Evolutionary conservation across 441 rosid species (phyloP).

Genomic region (Monsonia emarginata): DNA sequence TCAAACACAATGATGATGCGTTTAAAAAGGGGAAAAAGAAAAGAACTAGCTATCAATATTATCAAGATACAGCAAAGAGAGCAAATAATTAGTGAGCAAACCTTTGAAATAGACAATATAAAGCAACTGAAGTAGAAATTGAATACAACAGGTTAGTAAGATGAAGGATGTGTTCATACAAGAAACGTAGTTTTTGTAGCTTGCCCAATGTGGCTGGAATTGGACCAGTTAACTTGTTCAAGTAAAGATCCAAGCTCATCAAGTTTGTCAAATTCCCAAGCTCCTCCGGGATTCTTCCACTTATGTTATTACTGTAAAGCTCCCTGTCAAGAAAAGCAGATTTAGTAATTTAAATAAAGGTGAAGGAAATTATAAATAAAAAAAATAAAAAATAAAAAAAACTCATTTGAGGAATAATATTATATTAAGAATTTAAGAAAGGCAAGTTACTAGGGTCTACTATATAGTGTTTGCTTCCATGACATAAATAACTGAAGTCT

Average conservation of each 20-base stretch:
- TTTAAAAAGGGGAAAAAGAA: too few species aligned
- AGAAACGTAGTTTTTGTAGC: slow-evolving; percentile 72
- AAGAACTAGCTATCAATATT: neutral
- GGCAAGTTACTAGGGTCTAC: neutral
- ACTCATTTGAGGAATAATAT: neutral
- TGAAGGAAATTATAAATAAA: too few species aligned
- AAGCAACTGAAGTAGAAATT: neutral
- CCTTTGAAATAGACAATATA: neutral
- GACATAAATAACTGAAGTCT: too few species aligned
- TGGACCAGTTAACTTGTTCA: slow-evolving; percentile 78
- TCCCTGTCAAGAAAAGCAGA: slow-evolving; percentile 39
- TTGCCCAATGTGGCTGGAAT: slow-evolving; percentile 75
- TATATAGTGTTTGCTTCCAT: neutral
- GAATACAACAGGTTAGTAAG: neutral
- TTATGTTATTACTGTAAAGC: slow-evolving; percentile 81
- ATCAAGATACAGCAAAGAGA: neutral
- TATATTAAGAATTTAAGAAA: neutral
- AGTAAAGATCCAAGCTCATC: slow-evolving; percentile 98
- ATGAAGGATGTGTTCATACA: slow-evolving; percentile 28
- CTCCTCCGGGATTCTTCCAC: slow-evolving; percentile 74
- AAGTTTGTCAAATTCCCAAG: slow-evolving; percentile 82
- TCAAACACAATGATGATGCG: slow-evolving; percentile 5
- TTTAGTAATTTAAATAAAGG: neutral
- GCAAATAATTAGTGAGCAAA: neutral
- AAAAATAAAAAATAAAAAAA: neutral